Percentiles rank a stretch among this genome's conserved stretches.
phyloP scores from a whole-genome alignment of 768 basidiomycete species.

The Auricularia sp. region DNA sequence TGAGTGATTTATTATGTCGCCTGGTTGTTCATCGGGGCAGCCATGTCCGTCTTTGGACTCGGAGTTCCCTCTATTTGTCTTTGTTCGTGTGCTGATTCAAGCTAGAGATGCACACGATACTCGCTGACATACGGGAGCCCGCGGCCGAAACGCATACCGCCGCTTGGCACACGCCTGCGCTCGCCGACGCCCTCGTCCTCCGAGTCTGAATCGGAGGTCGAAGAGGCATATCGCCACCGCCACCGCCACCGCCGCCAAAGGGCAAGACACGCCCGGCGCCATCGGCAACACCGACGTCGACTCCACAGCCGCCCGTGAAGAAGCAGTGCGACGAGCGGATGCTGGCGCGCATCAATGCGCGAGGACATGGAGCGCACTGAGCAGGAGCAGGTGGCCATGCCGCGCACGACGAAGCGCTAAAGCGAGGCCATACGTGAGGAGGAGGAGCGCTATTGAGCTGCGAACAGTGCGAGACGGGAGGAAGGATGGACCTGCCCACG shows the following conservation, averaged over 20 bases:
- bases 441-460: background rate
- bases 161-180: constrained; percentile 16
- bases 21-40: no score
- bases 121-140: constrained; percentile 61
- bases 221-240: background rate
- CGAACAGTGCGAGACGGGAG: no score
- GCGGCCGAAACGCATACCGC: constrained; percentile 58
- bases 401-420: background rate
- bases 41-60: no score
- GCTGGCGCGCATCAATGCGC: background rate
- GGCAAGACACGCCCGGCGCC: background rate
- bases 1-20: no score
- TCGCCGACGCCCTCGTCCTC: background rate
- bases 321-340: background rate
- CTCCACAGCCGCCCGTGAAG: background rate
- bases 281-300: background rate
- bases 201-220: background rate
- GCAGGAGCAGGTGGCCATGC: background rate
- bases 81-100: constrained; percentile 5
- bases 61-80: constrained; percentile 5
- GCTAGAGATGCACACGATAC: constrained; percentile 64
- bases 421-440: background rate
- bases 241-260: background rate
- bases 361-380: background rate
- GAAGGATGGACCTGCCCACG: no score